Evolutionary conservation across 345 rosid species (phyloP), one percentile per base, ranked within the genome.

Genomic region (Acer yangbiense): DNA sequence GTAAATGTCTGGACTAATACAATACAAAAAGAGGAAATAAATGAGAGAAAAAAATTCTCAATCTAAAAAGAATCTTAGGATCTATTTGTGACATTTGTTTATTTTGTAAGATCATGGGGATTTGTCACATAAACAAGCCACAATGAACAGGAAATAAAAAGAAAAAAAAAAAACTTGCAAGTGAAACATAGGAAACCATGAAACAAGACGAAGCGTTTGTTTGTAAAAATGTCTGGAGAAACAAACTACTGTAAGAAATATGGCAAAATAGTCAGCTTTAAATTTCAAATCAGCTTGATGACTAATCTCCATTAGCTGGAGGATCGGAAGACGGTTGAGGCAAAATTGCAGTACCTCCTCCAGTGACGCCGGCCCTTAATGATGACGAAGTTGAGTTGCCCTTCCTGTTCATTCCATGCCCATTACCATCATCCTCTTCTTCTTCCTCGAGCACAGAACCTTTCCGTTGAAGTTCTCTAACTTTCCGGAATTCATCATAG

Each of bases 401-500:
- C 69, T 55, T 72, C 72, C 80, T 80, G 9, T 83, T 81, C 60
- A 77, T 64, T 46, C 61, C 69, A 39, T 83, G 41, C 20, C 1
- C 67, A n/a, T 60, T 35, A 29, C 69, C 72, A 12, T 75, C 83
- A 61, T 79, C 82, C 8, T 82, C 89, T 25, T 86, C 99, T 72
- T 83, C 92, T 21, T 90, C 97, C 72, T 84, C 97, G 1, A 85
- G 57, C 39, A 90, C 75, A 5, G 98, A 93, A 41, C 96, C 97
- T 35, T 86, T 80, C 18, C 84, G 83, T 78, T 86, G 80, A 76
- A 94, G 90, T 79, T 97, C 98, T 80, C 89, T 93, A 66, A 94
- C 96, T 76, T 85, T 94, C 74, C 76, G 89, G 82, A 89, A 93
- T 88, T 97, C 98, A 71, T 97, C 88, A 68, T 97, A 97, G 76